phyloP scores from a whole-genome alignment of 495 filamentous ascomycete genomes.

The Aspergillus cavernicola region DNA sequence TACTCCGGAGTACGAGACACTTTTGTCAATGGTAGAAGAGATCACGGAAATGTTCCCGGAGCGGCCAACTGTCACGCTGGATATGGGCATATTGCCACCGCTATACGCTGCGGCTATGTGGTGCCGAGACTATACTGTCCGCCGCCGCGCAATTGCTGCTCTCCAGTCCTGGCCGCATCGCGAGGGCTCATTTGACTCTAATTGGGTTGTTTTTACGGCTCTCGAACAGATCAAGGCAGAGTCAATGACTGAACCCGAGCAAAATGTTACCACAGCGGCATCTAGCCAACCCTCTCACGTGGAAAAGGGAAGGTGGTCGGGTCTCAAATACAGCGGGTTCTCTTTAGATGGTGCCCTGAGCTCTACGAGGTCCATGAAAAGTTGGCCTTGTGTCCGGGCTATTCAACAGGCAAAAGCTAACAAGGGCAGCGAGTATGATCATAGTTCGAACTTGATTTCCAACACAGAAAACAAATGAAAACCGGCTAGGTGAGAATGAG shows the following conservation, averaged over 20 bases:
- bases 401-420: neutral
- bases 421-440: too few species aligned
- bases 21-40: neutral
- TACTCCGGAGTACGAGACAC: neutral
- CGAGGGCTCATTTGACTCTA: slow-evolving; percentile 47
- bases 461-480: too few species aligned
- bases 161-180: slow-evolving; percentile 34
- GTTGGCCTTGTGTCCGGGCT: neutral
- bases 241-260: neutral
- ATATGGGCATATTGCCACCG: slow-evolving; percentile 31
- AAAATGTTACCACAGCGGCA: neutral
- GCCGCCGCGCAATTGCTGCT: slow-evolving; percentile 35
- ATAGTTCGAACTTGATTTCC: too few species aligned
- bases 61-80: slow-evolving; percentile 13
- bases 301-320: too few species aligned
- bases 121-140: slow-evolving; percentile 40
- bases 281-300: too few species aligned
- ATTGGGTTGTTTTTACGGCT: neutral
- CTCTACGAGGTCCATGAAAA: neutral
- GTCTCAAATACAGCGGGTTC: too few species aligned
- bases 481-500: neutral
- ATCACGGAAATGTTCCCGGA: slow-evolving; percentile 11
- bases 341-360: neutral
- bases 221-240: neutral
- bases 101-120: slow-evolving; percentile 44